phyloP scores from a whole-genome alignment of 1,284 basidiomycete species.

The Microbotryomycetes sp. region DNA sequence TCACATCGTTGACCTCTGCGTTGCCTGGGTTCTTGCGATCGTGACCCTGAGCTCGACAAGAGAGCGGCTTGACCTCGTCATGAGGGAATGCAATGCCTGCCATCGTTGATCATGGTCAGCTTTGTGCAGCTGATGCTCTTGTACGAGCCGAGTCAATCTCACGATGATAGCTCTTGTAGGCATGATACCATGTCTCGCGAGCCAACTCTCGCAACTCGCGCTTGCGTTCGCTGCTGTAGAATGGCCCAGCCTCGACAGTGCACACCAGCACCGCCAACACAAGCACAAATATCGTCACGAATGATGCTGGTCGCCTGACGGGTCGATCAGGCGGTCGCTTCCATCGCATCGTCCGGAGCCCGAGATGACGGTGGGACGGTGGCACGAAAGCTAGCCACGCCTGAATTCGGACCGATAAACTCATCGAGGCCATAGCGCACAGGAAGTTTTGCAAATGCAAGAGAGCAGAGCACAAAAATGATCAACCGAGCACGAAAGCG shows the following conservation, averaged over 20 bases:
- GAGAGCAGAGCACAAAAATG: too few relatives aligned
- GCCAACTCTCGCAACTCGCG: slow-evolving; percentile 11
- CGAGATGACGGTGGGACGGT: too few relatives aligned
- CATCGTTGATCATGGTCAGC: too few relatives aligned
- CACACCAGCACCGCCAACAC: not conserved
- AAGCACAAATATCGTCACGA: not conserved
- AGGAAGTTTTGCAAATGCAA: too few relatives aligned
- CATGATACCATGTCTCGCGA: slow-evolving; percentile 20
- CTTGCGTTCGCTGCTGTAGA: slow-evolving; percentile 22
- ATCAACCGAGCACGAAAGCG: not conserved
- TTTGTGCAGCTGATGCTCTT: not conserved
- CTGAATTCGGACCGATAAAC: too few relatives aligned
- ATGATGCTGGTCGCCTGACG: not conserved
- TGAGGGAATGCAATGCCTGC: slow-evolving; percentile 34
- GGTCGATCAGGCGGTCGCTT: not conserved
- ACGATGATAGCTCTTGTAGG: slow-evolving; percentile 26
- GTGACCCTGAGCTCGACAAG: slow-evolving; percentile 72
- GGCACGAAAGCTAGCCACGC: too few relatives aligned
- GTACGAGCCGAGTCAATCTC: not conserved
- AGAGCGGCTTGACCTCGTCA: slow-evolving; percentile 72
- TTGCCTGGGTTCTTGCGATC: slow-evolving; percentile 49
- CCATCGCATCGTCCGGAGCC: not conserved
- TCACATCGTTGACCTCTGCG: slow-evolving; percentile 66
- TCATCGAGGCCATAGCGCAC: too few relatives aligned
- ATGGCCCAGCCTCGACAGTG: not conserved